Conservation (phyloP, 306 rosid genomes). For the Oemleria cerasiformis region DNA sequence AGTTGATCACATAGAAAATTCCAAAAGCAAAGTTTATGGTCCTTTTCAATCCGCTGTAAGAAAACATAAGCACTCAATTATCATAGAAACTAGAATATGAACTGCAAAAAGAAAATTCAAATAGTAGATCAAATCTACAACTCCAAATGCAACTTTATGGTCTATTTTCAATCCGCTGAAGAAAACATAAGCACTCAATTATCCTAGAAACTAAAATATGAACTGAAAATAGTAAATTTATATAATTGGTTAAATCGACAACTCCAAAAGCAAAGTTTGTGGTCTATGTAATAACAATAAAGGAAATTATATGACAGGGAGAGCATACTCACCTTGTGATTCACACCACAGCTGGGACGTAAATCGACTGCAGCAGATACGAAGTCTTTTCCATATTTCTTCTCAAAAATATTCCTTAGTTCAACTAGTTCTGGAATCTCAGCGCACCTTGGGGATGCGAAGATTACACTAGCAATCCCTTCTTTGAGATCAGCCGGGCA, state of each 20-base stretch:
- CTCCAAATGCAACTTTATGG: not conserved
- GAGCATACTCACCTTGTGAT: constrained; percentile 58
- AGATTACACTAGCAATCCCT: constrained; percentile 85
- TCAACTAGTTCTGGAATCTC: constrained; percentile 85
- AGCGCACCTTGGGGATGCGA: constrained; percentile 93
- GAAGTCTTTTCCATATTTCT: constrained; percentile 89
- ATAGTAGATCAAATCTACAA: not conserved
- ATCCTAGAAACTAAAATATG: too few species aligned
- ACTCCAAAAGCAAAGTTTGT: too few species aligned
- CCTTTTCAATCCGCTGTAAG: constrained; percentile 69
- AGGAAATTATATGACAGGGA: not conserved
- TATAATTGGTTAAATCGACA: too few species aligned
- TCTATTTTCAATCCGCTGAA: too few species aligned
- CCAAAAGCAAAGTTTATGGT: too few species aligned
- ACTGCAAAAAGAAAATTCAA: not conserved
- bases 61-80: constrained; percentile 12
- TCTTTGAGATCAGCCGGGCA: constrained; percentile 97
- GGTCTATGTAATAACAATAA: not conserved
- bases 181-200: too few species aligned
- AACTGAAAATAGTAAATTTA: too few species aligned
- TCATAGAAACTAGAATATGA: constrained; percentile 4
- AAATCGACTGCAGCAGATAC: constrained; percentile 91
- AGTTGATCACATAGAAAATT: too few species aligned
- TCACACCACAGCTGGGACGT: constrained; percentile 86
- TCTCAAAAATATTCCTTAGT: constrained; percentile 72